A percentile compares a stretch with the other conserved stretches of the same genome.
Evolutionary conservation across 306 rosid species (phyloP).

Genomic region (Cucurbita ficifolia): DNA sequence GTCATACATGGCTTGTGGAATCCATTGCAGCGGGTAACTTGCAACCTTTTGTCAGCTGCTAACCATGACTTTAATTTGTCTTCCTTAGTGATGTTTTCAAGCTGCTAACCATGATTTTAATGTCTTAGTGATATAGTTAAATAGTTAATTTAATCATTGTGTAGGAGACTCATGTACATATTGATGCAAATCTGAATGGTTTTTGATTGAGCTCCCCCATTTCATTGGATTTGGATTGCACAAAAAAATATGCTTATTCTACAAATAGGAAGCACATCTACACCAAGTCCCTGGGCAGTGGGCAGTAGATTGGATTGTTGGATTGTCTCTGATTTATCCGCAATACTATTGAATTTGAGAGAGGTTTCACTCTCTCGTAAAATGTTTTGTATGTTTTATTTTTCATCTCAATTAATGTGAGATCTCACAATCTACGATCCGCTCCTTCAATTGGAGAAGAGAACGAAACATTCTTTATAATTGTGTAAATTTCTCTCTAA

Average conservation of each 20-base stretch:
- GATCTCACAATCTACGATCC: too few relatives aligned
- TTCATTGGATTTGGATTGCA: neutral
- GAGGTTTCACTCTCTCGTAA: too few relatives aligned
- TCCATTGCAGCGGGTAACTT: constrained; percentile 62
- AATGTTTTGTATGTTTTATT: too few relatives aligned
- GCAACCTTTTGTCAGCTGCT: constrained; percentile 44
- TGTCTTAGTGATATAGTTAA: neutral
- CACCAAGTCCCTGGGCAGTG: neutral
- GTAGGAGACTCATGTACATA: neutral
- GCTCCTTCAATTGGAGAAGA: too few relatives aligned
- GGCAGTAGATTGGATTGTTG: neutral
- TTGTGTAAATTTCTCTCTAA: too few relatives aligned
- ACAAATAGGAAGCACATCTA: neutral
- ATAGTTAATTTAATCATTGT: neutral
- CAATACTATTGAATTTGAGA: neutral
- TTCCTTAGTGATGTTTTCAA: neutral
- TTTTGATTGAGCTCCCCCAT: neutral
- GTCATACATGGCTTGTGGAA: constrained; percentile 81
- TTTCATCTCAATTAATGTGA: too few relatives aligned
- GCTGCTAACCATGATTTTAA: constrained; percentile 18
- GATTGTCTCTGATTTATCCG: neutral
- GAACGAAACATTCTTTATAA: too few relatives aligned
- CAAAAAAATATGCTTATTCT: neutral
- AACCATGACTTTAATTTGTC: neutral
- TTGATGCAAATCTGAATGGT: neutral